A percentile compares a stretch with the other conserved stretches of the same genome.
Conservation (phyloP, 306 rosid species). For the Mucuna pruriens region DNA sequence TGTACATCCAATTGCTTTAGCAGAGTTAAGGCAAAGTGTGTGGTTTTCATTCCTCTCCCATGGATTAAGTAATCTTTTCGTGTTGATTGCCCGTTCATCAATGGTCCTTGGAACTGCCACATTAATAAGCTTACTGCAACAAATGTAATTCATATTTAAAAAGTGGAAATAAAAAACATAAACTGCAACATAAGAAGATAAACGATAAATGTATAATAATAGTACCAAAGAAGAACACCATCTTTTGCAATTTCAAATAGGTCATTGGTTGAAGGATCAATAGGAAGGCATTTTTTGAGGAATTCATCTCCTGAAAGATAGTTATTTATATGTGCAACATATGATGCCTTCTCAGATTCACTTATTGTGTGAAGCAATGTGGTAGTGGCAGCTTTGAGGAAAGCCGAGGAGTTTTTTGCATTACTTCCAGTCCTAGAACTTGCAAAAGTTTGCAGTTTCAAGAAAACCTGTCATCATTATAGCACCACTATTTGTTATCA, state of each 20-base stretch:
- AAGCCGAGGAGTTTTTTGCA: slow-evolving; percentile 83
- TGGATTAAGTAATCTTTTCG: slow-evolving; percentile 85
- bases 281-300: slow-evolving; percentile 77
- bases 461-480: slow-evolving; percentile 65
- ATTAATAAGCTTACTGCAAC: slow-evolving; percentile 92
- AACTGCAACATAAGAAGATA: not conserved
- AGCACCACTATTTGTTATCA: not conserved
- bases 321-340: slow-evolving; percentile 85
- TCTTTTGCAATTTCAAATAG: slow-evolving; percentile 89
- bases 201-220: not conserved
- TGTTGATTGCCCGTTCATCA: slow-evolving; percentile 93
- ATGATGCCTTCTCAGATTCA: slow-evolving; percentile 96
- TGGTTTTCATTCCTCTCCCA: slow-evolving; percentile 99
- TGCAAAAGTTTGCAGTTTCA: slow-evolving; percentile 80
- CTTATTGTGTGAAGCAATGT: slow-evolving; percentile 98
- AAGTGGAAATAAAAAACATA: not conserved
- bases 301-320: slow-evolving; percentile 85
- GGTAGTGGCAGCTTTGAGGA: slow-evolving; percentile 93
- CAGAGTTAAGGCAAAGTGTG: slow-evolving; percentile 97
- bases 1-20: slow-evolving; percentile 98
- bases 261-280: slow-evolving; percentile 87
- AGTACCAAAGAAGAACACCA: slow-evolving; percentile 94
- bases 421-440: slow-evolving; percentile 74
- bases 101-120: slow-evolving; percentile 96
- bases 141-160: not conserved